Percentiles rank a stretch among this genome's conserved stretches.
Evolutionary conservation across 2,329 filamentous ascomycete species (phyloP).

Genomic region (Anisogramma anomala): DNA sequence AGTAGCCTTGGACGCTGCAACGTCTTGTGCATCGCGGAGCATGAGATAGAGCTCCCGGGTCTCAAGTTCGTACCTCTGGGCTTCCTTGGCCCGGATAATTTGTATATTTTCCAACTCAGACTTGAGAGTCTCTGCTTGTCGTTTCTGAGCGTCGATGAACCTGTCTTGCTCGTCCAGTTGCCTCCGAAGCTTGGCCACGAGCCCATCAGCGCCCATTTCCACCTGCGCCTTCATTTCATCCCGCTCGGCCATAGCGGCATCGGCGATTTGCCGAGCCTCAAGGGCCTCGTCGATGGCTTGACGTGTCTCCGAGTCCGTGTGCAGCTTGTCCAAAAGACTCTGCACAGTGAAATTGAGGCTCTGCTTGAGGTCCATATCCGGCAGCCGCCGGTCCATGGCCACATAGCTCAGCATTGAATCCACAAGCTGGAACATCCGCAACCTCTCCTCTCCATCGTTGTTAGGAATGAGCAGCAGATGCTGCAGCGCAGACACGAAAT

Average conservation of each 20-base stretch:
- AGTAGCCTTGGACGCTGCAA: conserved; percentile 72
- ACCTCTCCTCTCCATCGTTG: conserved; percentile 79
- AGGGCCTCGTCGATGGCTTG: conserved; percentile 85
- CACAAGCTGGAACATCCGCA: conserved; percentile 94
- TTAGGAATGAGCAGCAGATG: conserved; percentile 88
- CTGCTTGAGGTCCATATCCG: conserved; percentile 96
- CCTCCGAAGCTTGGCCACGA: conserved; percentile 85
- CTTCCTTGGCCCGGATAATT: conserved; percentile 73
- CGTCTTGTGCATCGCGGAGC: conserved; percentile 93
- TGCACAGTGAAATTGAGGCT: conserved; percentile 96
- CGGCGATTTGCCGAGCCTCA: conserved; percentile 83
- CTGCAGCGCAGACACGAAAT: conserved; percentile 90
- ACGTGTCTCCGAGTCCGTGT: conserved; percentile 89
- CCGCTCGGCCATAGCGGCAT: conserved; percentile 88
- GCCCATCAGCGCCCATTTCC: conserved; percentile 81
- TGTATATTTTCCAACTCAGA: conserved; percentile 81
- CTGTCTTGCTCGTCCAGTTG: conserved; percentile 87
- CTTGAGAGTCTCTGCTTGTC: conserved; percentile 80
- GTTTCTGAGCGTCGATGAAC: conserved; percentile 77
- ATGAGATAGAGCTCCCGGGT: conserved; percentile 95
- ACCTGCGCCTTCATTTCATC: conserved; percentile 87
- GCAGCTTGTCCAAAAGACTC: conserved; percentile 84
- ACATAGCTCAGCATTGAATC: conserved; percentile 99
- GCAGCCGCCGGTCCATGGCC: conserved; percentile 89
- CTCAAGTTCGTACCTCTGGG: conserved; percentile 90